A percentile compares a stretch with the other conserved stretches of the same genome.
Conservation (phyloP, 306 rosid genomes). For the Corylus heterophylla region DNA sequence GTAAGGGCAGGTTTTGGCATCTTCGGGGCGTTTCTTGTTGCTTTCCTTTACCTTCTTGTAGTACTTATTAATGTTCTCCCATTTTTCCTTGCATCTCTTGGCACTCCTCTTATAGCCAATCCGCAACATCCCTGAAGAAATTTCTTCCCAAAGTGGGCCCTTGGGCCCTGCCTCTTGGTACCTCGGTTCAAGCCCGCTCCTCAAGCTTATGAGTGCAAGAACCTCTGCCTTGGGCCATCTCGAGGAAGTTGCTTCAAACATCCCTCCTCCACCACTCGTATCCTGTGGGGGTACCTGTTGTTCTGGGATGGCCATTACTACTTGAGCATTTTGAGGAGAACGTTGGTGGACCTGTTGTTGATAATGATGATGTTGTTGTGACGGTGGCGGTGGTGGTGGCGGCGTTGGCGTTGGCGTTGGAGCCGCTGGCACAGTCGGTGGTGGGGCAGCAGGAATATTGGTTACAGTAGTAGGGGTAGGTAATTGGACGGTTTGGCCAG, state of each 20-base stretch:
- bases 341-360: conserved; percentile 1
- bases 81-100: conserved; percentile 40
- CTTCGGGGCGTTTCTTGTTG: conserved; percentile 41
- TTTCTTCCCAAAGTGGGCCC: conserved; percentile 57
- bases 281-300: conserved; percentile 17
- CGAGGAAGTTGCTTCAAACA: conserved; percentile 28
- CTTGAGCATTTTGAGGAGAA: conserved; percentile 11
- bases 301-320: conserved; percentile 19
- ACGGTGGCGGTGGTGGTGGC: not conserved
- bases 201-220: conserved; percentile 37
- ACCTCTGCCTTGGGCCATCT: conserved; percentile 57
- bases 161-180: conserved; percentile 49
- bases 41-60: conserved; percentile 44
- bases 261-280: conserved; percentile 23
- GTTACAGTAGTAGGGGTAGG: conserved; percentile 21
- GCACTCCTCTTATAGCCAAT: conserved; percentile 40
- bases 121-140: conserved; percentile 33
- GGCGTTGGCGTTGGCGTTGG: not conserved
- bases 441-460: conserved; percentile 10
- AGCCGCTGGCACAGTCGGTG: not conserved
- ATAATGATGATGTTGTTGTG: not conserved
- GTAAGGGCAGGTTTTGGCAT: conserved; percentile 44
- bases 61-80: conserved; percentile 49
- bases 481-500: conserved; percentile 43
- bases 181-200: conserved; percentile 42